phyloP scores from a whole-genome alignment of 148 eudicot species.

The Selenicereus undatus region DNA sequence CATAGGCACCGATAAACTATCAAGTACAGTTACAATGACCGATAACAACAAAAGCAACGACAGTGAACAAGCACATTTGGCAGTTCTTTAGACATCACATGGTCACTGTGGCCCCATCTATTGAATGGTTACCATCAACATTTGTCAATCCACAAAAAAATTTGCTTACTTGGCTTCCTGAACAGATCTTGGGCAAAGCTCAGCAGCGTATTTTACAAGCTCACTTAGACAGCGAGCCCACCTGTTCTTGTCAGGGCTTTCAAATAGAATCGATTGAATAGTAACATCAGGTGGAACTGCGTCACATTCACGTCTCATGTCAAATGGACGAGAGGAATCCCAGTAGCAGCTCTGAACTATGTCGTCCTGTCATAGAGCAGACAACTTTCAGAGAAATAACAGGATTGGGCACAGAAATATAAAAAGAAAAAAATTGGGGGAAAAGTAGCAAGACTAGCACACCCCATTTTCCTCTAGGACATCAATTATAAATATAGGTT shows the following conservation, averaged over 20 bases:
- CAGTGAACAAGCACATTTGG: not conserved
- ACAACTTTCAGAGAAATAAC: constrained; percentile 9
- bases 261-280: constrained; percentile 84
- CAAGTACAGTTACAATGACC: not conserved
- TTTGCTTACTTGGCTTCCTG: constrained; percentile 88
- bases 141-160: not conserved
- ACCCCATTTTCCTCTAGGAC: constrained; percentile 99
- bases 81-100: not conserved
- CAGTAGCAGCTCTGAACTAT: constrained; percentile 98
- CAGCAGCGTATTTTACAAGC: constrained; percentile 92
- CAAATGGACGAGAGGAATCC: constrained; percentile 96
- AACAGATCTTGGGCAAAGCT: constrained; percentile 94
- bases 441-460: constrained; percentile 23
- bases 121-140: not conserved
- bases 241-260: constrained; percentile 95
- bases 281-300: constrained; percentile 87
- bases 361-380: constrained; percentile 65
- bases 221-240: constrained; percentile 98
- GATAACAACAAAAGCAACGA: not conserved
- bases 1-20: not conserved
- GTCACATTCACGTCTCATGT: constrained; percentile 86
- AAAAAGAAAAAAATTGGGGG: not conserved
- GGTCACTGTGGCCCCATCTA: not conserved
- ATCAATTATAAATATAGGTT: constrained; percentile 90
- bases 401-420: constrained; percentile 2